Evolutionary conservation across 495 filamentous ascomycete genomes (phyloP), one percentile per base, ranked within the genome.

Genomic region (Penicillium odoratum): DNA sequence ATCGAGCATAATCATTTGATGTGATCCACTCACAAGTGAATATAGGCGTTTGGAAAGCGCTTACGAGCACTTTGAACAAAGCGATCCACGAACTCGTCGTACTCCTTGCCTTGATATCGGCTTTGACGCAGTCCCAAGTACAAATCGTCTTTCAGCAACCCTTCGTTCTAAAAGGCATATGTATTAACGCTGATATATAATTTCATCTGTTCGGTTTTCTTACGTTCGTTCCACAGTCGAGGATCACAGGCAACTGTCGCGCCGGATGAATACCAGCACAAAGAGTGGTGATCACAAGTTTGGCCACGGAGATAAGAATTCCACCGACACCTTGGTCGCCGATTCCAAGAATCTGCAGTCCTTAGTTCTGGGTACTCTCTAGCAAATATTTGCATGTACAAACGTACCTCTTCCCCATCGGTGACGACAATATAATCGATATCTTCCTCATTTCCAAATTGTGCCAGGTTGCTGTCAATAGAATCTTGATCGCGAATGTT

Each of bases 301-400:
- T 96, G 3, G 92, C 92, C 1, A 91, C 79, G 3, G 88, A 90
- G 51, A 96, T 96, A 15, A 94, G 74, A 51, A 97, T 90, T 7
- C 86, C 91, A 13, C 92, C 92, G 5, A 90, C 88, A n/a, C 92
- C 92, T 70, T 96, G 92, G 65, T 96, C 92, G 3, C 92, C 92
- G 53, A 96, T 93, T 0, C 92, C 92, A 6, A 96, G 81, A 55
- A 96, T 95, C 76, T 92, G 50, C 9, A 3, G 10, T 70, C 13
- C 11, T 55, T 10, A 59, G 63, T 77, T 71, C 74, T 18, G 7
- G 25, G 5, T 50, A 1, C 30, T 30, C 52, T 31, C 9, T 11
- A 31, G 33, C 8, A 34, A 3, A 36, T 11, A 11, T 36, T 0
- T 7, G 40, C 9, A 28, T 28, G 8, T 4, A 36, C 30, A 42